Evolutionary conservation across 495 filamentous ascomycete species (phyloP), one percentile per base, ranked within the genome.

Genomic region (Neurospora terricola): DNA sequence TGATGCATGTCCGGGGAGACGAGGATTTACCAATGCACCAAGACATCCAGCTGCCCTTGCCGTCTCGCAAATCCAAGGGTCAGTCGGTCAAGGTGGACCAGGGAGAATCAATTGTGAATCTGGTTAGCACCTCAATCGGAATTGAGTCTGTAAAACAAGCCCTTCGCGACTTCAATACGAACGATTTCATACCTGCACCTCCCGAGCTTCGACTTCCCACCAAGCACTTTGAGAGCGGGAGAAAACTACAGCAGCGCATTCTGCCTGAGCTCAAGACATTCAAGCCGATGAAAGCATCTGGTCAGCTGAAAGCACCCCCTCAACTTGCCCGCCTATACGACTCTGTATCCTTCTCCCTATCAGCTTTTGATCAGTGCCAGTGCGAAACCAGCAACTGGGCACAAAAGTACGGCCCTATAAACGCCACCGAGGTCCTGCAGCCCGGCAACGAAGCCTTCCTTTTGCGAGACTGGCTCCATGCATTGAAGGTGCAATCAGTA

Each of bases 391-490:
- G 85, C 36, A 81, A 89, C 48, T 99, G 96, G 96, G 76, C 83
- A 3, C 90, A 94, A 38, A 99, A 99, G 76, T 97, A 98, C 83
- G 89, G 93, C 1, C 96, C 96, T 0, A 82, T 77, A 38, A 83
- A 79, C 34, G 89, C 93, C 1, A 83, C 83, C 7, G 88, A 94
- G 73, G 91, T 97, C 2, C 87, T 99, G 30, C 94, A 97, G 77
- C 77, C 83, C 23, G 92, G 93, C 0, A 87, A 82, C 11, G 93
- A 98, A 79, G 88, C 87, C 6, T 80, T 84, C 8, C 82, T 96
- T 38, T 80, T 99, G 38, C 88, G 89, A 68, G 90, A 97, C 70
- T 99, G 96, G 96, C 84, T 99, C n/a, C 86, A 86, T 40, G 87
- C 84, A 45, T 84, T 96, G 18, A 91, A 88, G 59, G 90, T 98